Percentiles rank a stretch among this genome's conserved stretches.
Evolutionary conservation across 257 asterid species (phyloP).

Genomic region (Linderniella brevidens): DNA sequence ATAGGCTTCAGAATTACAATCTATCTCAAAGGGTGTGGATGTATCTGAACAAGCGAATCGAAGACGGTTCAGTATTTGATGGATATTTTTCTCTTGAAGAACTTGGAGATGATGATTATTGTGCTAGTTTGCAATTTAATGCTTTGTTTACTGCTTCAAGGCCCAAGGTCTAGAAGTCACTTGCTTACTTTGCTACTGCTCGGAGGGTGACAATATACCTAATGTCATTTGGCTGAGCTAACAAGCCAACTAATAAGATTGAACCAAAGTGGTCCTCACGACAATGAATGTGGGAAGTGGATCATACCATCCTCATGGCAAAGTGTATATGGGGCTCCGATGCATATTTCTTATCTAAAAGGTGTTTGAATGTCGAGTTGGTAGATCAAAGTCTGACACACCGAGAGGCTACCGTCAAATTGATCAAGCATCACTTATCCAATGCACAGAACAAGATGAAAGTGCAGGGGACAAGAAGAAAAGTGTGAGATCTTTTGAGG

Average conservation of each 20-base stretch:
- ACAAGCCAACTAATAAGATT: slow-evolving; percentile 40
- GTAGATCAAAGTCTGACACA: too few relatives aligned
- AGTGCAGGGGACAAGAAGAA: too few relatives aligned
- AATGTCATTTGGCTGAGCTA: slow-evolving; percentile 81
- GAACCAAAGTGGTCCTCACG: slow-evolving; percentile 22
- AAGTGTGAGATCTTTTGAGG: too few relatives aligned
- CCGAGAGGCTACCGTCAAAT: too few relatives aligned
- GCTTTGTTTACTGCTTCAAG: slow-evolving; percentile 89
- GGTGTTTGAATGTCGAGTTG: too few relatives aligned
- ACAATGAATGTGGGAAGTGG: slow-evolving; percentile 46
- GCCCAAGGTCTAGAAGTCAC: slow-evolving; percentile 84
- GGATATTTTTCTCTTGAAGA: slow-evolving; percentile 59
- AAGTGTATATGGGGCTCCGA: slow-evolving; percentile 89
- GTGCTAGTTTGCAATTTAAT: slow-evolving; percentile 84
- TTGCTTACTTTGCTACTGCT: slow-evolving; percentile 84
- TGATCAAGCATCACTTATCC: too few relatives aligned
- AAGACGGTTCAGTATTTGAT: slow-evolving; percentile 25
- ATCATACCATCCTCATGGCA: slow-evolving; percentile 72
- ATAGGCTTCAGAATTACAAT: slow-evolving; percentile 50
- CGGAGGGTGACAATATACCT: slow-evolving; percentile 91
- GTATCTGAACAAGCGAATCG: slow-evolving; percentile 40
- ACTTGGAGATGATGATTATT: slow-evolving; percentile 72
- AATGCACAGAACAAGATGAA: too few relatives aligned
- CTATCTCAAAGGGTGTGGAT: slow-evolving; percentile 56
- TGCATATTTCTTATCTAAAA: slow-evolving; percentile 52